Evolutionary conservation across 139 green algal genomes (phyloP).

Genomic region (Coelastrella sp.): DNA sequence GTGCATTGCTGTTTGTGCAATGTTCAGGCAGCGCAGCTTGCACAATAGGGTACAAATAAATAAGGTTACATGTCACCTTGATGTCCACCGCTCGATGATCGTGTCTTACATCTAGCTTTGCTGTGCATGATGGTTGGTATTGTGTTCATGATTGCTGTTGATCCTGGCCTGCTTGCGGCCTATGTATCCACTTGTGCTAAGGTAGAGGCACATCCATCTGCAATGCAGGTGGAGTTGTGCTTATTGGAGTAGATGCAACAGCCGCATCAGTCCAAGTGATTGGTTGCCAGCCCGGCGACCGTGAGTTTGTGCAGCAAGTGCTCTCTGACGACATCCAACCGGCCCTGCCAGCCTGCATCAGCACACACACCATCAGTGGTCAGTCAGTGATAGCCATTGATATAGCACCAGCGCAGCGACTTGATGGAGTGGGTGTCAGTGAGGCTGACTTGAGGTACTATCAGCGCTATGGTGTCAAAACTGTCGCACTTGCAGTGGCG

Average conservation of each 20-base stretch:
- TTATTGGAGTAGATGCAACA: conserved; percentile 5
- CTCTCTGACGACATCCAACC: neutral
- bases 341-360: neutral
- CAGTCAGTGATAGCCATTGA: neutral
- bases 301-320: neutral
- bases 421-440: neutral
- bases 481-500: neutral
- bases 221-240: neutral
- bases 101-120: neutral
- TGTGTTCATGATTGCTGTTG: neutral
- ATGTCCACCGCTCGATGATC: neutral
- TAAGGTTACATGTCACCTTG: neutral
- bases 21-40: neutral
- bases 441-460: neutral
- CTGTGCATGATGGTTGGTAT: neutral
- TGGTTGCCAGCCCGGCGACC: neutral
- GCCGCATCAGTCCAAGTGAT: neutral
- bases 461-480: conserved; percentile 11
- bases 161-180: neutral
- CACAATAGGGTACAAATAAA: neutral
- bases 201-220: neutral
- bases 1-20: neutral
- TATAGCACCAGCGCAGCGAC: neutral
- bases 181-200: neutral
- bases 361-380: neutral